Percentiles rank a stretch among this genome's conserved stretches.
phyloP scores from a whole-genome alignment of 169 alveolate species.

The Plasmodium cynomolgi region DNA sequence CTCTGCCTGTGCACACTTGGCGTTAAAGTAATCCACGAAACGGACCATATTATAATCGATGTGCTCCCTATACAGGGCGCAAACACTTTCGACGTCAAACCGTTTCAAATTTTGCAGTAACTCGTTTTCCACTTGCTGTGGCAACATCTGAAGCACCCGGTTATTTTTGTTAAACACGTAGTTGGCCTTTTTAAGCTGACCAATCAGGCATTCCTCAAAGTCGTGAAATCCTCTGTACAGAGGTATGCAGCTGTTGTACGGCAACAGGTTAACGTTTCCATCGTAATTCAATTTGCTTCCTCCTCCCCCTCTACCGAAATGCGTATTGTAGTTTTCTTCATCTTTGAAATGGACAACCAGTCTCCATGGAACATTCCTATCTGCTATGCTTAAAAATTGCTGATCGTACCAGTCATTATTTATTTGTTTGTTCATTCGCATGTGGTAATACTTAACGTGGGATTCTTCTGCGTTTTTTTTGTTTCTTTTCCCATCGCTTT shows the following conservation, averaged over 20 bases:
- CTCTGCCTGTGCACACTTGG: not conserved
- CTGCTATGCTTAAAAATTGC: constrained; percentile 38
- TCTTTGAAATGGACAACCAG: constrained; percentile 43
- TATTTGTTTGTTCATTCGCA: constrained; percentile 9
- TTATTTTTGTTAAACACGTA: constrained; percentile 30
- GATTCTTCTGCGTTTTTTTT: not conserved
- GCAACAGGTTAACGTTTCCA: constrained; percentile 25
- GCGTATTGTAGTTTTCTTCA: constrained; percentile 21
- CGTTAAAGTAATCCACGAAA: constrained; percentile 43
- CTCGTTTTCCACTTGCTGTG: constrained; percentile 34
- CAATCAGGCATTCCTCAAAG: constrained; percentile 40
- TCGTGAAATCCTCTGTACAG: constrained; percentile 46
- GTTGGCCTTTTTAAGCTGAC: constrained; percentile 45
- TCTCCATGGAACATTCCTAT: constrained; percentile 60
- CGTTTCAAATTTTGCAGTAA: constrained; percentile 22
- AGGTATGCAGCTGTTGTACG: constrained; percentile 57
- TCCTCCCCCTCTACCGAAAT: not conserved
- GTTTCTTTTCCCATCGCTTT: not conserved
- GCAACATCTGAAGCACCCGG: constrained; percentile 41
- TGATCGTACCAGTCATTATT: constrained; percentile 59
- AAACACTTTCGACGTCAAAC: constrained; percentile 37
- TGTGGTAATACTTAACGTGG: not conserved
- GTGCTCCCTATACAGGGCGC: constrained; percentile 51
- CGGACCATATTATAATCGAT: constrained; percentile 47
- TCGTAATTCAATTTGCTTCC: not conserved